Evolutionary conservation across 257 asterid genomes (phyloP).

Genomic region (Forsythia viridissima): DNA sequence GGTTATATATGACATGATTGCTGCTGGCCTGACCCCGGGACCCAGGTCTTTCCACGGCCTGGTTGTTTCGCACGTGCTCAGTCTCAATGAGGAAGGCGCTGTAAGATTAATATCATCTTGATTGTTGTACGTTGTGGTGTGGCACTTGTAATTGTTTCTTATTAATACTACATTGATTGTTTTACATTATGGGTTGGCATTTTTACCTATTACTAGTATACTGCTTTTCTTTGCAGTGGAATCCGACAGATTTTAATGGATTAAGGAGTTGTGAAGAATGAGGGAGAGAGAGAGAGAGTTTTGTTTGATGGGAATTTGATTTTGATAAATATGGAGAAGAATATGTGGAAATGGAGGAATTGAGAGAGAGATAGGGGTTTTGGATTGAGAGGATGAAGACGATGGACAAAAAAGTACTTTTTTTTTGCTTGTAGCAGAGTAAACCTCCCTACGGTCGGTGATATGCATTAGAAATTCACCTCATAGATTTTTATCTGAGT

Average conservation of each 20-base stretch:
- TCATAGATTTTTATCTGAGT: neutral
- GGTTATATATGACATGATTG: slow-evolving; percentile 92
- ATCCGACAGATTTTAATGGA: too few relatives aligned
- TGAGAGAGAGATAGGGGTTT: too few relatives aligned
- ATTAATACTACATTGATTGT: neutral
- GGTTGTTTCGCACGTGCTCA: slow-evolving; percentile 79
- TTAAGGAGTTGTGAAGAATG: too few relatives aligned
- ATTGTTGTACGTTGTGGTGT: neutral
- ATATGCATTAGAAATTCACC: neutral
- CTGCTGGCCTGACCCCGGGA: slow-evolving; percentile 95
- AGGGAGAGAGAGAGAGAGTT: too few relatives aligned
- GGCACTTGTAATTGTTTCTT: neutral
- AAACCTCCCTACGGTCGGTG: too few relatives aligned
- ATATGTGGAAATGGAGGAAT: too few relatives aligned
- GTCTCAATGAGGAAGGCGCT: slow-evolving; percentile 80
- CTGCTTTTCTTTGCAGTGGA: too few relatives aligned
- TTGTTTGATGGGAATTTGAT: too few relatives aligned
- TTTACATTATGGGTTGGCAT: neutral
- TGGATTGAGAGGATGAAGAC: too few relatives aligned
- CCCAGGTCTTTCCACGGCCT: slow-evolving; percentile 94
- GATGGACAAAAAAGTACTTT: too few relatives aligned
- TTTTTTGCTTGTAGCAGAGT: too few relatives aligned
- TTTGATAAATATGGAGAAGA: too few relatives aligned
- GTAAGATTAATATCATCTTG: slow-evolving; percentile 33
- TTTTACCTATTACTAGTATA: neutral